Conservation (phyloP, 345 rosid genomes). For the Cardamine chenopodiifolia region DNA sequence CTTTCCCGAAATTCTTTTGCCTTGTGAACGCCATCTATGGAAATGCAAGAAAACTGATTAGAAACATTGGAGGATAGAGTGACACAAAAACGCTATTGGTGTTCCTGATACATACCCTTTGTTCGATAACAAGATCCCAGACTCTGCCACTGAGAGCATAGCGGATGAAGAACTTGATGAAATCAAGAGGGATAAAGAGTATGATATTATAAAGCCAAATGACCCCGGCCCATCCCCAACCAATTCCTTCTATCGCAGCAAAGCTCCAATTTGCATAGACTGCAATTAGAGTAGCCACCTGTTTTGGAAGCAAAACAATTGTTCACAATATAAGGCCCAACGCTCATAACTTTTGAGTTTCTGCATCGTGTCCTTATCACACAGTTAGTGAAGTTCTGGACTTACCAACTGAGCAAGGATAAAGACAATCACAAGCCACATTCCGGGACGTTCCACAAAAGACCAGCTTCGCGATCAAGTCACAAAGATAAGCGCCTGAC, state of each 20-base stretch:
- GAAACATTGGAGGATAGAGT: neutral
- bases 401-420: constrained; percentile 89
- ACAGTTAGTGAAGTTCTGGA: constrained; percentile 4
- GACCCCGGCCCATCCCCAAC: constrained; percentile 99
- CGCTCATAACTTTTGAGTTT: neutral
- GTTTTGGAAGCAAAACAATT: constrained; percentile 22
- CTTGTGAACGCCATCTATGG: constrained; percentile 90
- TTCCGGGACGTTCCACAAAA: constrained; percentile 87
- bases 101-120: constrained; percentile 69
- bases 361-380: neutral
- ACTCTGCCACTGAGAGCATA: constrained; percentile 94
- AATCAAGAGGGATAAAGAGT: constrained; percentile 83
- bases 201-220: constrained; percentile 93
- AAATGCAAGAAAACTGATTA: neutral
- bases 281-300: constrained; percentile 95
- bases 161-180: constrained; percentile 88
- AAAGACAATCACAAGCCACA: constrained; percentile 72
- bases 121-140: constrained; percentile 98
- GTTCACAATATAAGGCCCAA: neutral
- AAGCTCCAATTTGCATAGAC: constrained; percentile 95
- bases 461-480: constrained; percentile 97
- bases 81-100: neutral
- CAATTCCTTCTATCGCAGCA: constrained; percentile 95
- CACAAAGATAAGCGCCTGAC: constrained; percentile 97
- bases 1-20: constrained; percentile 94